A percentile compares a stretch with the other conserved stretches of the same genome.
phyloP scores from a whole-genome alignment of 2,329 filamentous ascomycete species.

The Penicillium sp. region DNA sequence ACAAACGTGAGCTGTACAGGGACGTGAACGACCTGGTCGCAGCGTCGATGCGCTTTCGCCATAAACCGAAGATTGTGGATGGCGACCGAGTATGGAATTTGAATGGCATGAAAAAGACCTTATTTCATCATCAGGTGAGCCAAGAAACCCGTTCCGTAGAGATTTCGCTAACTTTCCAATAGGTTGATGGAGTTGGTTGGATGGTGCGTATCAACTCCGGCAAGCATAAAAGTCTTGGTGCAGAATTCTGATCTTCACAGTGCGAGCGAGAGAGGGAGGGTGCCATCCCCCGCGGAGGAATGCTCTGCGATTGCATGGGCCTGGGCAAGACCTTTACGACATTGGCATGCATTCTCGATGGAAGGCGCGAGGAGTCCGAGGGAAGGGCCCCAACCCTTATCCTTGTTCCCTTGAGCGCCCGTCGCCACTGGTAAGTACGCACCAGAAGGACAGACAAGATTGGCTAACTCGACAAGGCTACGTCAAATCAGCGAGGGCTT shows the following conservation, averaged over 20 bases:
- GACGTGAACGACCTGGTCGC: conserved; percentile 12
- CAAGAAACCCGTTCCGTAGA: neutral
- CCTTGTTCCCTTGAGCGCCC: conserved; percentile 26
- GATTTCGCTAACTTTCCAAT: conserved; percentile 1
- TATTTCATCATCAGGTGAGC: conserved; percentile 36
- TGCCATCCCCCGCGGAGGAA: conserved; percentile 30
- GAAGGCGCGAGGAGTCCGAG: conserved; percentile 15
- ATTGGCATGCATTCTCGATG: conserved; percentile 39
- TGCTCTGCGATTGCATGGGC: conserved; percentile 42
- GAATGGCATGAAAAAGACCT: conserved; percentile 29
- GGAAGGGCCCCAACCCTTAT: conserved; percentile 35
- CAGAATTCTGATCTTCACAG: conserved; percentile 16
- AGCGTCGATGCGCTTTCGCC: conserved; percentile 29
- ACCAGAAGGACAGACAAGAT: neutral
- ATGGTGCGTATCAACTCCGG: conserved; percentile 26
- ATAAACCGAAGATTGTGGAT: conserved; percentile 22
- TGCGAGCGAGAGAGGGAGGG: conserved; percentile 28
- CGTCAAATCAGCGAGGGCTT: conserved; percentile 23
- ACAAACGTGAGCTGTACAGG: neutral
- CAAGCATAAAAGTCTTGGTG: neutral
- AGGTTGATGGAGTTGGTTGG: conserved; percentile 32
- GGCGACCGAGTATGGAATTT: conserved; percentile 30
- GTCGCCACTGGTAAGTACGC: neutral
- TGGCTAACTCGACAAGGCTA: neutral
- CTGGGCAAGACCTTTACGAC: conserved; percentile 40